Conservation (phyloP, 2,329 filamentous ascomycete species). For the Verticillium longisporum region DNA sequence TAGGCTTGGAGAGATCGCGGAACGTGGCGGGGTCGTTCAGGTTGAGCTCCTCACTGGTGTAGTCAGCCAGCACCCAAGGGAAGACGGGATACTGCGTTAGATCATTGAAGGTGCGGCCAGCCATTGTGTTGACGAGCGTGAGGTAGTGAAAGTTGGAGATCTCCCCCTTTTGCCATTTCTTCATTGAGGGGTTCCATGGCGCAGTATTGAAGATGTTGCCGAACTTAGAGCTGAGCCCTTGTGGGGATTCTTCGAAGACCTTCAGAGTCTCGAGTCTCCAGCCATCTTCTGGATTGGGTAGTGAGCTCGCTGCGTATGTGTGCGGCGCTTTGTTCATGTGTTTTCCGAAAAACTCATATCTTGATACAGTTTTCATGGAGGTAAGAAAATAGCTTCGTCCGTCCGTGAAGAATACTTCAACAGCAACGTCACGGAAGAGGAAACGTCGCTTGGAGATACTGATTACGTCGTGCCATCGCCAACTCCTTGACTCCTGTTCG, state of each 20-base stretch:
- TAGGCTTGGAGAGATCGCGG: constrained; percentile 87
- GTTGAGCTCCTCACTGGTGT: constrained; percentile 88
- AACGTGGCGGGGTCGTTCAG: constrained; percentile 78
- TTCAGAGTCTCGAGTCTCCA: constrained; percentile 88
- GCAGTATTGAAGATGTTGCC: constrained; percentile 85
- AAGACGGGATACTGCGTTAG: constrained; percentile 97
- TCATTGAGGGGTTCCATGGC: constrained; percentile 76
- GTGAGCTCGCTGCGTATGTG: constrained; percentile 60
- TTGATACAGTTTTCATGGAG: constrained; percentile 62
- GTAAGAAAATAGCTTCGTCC: constrained; percentile 92
- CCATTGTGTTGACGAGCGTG: constrained; percentile 97
- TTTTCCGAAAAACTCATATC: constrained; percentile 75
- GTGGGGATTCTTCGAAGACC: constrained; percentile 51
- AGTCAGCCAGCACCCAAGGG: constrained; percentile 94
- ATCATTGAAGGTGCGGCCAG: constrained; percentile 94
- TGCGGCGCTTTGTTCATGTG: constrained; percentile 76
- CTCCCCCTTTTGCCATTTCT: constrained; percentile 86
- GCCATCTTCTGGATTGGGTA: constrained; percentile 75
- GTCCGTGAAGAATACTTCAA: constrained; percentile 97
- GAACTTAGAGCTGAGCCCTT: constrained; percentile 76
- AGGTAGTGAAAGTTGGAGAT: constrained; percentile 98
- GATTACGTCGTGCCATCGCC: constrained; percentile 91
- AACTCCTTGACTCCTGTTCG: constrained; percentile 80
- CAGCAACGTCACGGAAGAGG: constrained; percentile 86
- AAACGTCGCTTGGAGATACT: constrained; percentile 95